Conservation (phyloP, 2,329 filamentous ascomycete species). For the Fusarium musae region DNA sequence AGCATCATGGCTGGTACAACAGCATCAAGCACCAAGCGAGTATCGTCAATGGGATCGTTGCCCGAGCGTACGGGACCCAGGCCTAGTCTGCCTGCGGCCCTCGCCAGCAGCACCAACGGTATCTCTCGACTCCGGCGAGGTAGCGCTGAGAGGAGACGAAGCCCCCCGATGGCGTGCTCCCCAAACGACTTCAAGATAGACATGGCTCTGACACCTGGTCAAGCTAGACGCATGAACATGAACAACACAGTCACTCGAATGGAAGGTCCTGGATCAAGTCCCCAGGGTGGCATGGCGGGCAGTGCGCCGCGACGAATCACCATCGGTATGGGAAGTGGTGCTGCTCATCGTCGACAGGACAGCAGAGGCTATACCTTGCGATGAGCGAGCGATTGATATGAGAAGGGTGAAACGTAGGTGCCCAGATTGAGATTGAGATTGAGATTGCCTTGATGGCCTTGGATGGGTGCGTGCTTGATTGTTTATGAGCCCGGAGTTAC, state of each 20-base stretch:
- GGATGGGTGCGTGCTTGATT: conserved; percentile 36
- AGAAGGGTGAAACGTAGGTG: not conserved
- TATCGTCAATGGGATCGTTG: conserved; percentile 58
- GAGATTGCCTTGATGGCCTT: conserved; percentile 34
- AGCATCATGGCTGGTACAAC: conserved; percentile 52
- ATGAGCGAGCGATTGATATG: conserved; percentile 40
- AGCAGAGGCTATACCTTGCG: conserved; percentile 47
- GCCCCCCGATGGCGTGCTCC: conserved; percentile 65
- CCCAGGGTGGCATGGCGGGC: conserved; percentile 34
- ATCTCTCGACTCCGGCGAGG: conserved; percentile 65
- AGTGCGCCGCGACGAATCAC: conserved; percentile 51
- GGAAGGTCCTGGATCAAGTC: conserved; percentile 44
- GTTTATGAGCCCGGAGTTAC: conserved; percentile 42
- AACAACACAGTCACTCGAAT: conserved; percentile 50
- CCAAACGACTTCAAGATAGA: conserved; percentile 55
- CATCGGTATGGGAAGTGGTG: conserved; percentile 48
- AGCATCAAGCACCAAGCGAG: conserved; percentile 53
- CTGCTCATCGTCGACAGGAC: conserved; percentile 47
- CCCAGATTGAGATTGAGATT: conserved; percentile 1
- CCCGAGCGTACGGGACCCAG: conserved; percentile 44
- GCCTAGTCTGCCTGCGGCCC: conserved; percentile 54
- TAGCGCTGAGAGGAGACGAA: conserved; percentile 62
- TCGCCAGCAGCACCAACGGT: conserved; percentile 64
- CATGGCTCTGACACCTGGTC: conserved; percentile 61
- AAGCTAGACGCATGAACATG: conserved; percentile 68